Percentiles rank a stretch among this genome's conserved stretches.
Conservation (phyloP, 495 filamentous ascomycete species). For the Lasiosphaeria ovina region DNA sequence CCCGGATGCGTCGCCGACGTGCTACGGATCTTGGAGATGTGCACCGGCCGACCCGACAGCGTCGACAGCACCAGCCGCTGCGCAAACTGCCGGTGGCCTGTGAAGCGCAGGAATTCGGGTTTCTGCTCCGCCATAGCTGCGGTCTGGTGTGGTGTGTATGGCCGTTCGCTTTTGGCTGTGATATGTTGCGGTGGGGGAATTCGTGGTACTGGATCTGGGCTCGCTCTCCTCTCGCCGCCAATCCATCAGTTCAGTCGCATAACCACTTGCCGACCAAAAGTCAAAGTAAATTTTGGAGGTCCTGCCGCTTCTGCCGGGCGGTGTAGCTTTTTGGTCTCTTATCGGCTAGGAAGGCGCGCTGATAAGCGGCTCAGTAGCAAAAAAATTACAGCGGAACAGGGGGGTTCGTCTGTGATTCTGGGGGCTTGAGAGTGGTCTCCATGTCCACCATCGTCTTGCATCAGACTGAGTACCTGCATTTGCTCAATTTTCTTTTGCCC, state of each 20-base stretch:
- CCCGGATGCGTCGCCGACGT: conserved; percentile 81
- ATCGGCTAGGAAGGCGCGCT: conserved; percentile 18
- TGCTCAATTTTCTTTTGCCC: neutral
- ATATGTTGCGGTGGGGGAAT: neutral
- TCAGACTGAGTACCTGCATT: neutral
- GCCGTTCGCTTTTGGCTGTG: neutral
- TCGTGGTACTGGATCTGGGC: neutral
- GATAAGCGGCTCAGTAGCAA: conserved; percentile 25
- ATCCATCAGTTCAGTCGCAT: neutral
- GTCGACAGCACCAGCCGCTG: conserved; percentile 87
- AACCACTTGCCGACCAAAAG: neutral
- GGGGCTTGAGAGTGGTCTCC: neutral
- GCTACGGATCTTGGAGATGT: conserved; percentile 89
- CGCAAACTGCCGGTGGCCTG: conserved; percentile 75
- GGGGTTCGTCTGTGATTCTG: neutral
- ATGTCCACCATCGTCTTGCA: neutral
- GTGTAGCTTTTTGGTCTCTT: conserved; percentile 16
- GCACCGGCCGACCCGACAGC: conserved; percentile 82
- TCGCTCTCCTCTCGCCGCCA: neutral
- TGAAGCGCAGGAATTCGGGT: conserved; percentile 62
- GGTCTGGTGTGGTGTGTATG: neutral
- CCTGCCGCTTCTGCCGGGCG: conserved; percentile 32
- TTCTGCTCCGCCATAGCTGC: conserved; percentile 41
- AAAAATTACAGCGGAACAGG: conserved; percentile 17
- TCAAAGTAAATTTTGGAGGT: conserved; percentile 33